Conservation (phyloP, 1,139 yeast species). For the Protomyces macrosporus region DNA sequence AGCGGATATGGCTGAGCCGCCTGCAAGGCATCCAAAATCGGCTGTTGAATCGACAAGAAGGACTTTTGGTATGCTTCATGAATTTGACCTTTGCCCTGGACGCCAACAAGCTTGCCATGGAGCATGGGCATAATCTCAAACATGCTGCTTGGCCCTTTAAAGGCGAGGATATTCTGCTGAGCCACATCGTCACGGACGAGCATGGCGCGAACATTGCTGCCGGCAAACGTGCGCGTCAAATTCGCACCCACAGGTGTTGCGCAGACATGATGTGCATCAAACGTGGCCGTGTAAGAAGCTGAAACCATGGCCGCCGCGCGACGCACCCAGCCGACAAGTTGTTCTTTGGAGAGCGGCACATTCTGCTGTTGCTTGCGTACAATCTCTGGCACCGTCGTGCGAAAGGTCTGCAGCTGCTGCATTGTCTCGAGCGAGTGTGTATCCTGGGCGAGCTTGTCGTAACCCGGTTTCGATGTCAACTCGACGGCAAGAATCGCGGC, state of each 20-base stretch:
- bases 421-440: slow-evolving; percentile 1
- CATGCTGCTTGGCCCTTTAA: slow-evolving; percentile 3
- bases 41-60: background rate
- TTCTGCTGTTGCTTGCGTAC: background rate
- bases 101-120: background rate
- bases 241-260: slow-evolving; percentile 14
- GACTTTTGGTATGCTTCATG: slow-evolving; percentile 4
- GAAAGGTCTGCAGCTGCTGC: slow-evolving; percentile 1
- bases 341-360: slow-evolving; percentile 4
- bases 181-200: slow-evolving; percentile 14
- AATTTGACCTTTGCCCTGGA: background rate
- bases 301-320: slow-evolving; percentile 9
- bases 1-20: slow-evolving; percentile 1
- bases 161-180: slow-evolving; percentile 6
- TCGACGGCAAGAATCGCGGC: background rate
- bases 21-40: background rate
- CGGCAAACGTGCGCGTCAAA: background rate
- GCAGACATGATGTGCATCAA: slow-evolving; percentile 5
- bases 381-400: background rate
- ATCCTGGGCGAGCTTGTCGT: slow-evolving; percentile 9
- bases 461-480: slow-evolving; percentile 11
- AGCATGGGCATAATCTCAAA: background rate
- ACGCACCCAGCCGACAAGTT: slow-evolving; percentile 7
- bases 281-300: slow-evolving; percentile 6
- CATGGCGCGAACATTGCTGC: background rate